Conservation (phyloP, 305 asterid species). For the Solanum hybrid region DNA sequence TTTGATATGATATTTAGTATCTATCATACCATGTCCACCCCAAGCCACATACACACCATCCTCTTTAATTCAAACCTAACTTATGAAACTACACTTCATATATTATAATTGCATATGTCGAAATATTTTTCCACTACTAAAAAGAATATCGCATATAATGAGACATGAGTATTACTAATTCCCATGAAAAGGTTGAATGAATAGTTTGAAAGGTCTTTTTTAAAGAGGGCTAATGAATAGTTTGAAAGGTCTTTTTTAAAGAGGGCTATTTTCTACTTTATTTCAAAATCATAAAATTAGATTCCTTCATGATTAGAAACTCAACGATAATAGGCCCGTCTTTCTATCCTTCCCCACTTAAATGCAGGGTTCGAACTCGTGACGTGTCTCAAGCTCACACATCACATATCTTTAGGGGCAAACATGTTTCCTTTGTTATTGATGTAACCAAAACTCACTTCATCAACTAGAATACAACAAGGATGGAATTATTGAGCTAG, state of each 20-base stretch:
- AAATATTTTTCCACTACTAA: background rate
- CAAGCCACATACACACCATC: background rate
- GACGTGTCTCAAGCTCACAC: background rate
- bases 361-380: background rate
- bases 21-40: background rate
- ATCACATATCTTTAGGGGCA: background rate
- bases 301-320: background rate
- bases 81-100: background rate
- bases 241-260: background rate
- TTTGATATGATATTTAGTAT: background rate
- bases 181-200: background rate
- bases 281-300: background rate
- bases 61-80: fast-evolving
- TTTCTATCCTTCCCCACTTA: background rate
- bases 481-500: background rate
- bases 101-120: background rate
- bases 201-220: background rate
- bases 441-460: background rate
- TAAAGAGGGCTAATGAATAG: background rate
- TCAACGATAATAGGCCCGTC: background rate
- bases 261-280: background rate
- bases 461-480: background rate
- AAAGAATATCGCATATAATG: background rate
- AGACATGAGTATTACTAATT: background rate
- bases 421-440: background rate